Evolutionary conservation across 495 filamentous ascomycete species (phyloP).

Genomic region (Stereocaulon alpinum): DNA sequence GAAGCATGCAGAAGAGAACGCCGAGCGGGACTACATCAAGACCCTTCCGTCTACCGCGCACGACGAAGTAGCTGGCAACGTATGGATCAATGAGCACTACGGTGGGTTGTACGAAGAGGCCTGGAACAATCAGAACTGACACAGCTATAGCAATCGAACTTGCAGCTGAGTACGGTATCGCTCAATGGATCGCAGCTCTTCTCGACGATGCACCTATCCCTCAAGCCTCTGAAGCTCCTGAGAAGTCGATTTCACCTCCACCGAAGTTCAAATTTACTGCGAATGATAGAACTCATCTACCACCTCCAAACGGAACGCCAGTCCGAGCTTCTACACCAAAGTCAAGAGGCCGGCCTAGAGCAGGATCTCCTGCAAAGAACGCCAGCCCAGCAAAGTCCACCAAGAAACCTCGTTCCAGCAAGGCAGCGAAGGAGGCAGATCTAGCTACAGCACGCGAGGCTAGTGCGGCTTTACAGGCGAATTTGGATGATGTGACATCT

Average conservation of each 20-base stretch:
- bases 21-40: conserved; percentile 81
- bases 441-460: conserved; percentile 38
- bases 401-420: conserved; percentile 59
- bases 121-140: conserved; percentile 13
- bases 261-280: conserved; percentile 49
- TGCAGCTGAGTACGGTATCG: conserved; percentile 72
- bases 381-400: conserved; percentile 46
- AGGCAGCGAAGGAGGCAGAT: conserved; percentile 42
- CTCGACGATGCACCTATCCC: conserved; percentile 67
- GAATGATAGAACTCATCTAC: conserved; percentile 25
- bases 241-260: conserved; percentile 60
- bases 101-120: conserved; percentile 36
- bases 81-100: conserved; percentile 83
- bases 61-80: conserved; percentile 91
- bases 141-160: conserved; percentile 59
- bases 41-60: conserved; percentile 60
- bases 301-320: conserved; percentile 26
- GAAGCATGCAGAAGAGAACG: conserved; percentile 68
- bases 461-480: conserved; percentile 40
- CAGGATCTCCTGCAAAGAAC: conserved; percentile 49
- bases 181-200: conserved; percentile 80
- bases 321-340: conserved; percentile 28
- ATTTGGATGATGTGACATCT: conserved; percentile 38
- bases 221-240: conserved; percentile 39
- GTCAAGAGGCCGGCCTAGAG: conserved; percentile 39